Evolutionary conservation across 345 rosid species (phyloP).

Genomic region (Hibiscus tridactylites): DNA sequence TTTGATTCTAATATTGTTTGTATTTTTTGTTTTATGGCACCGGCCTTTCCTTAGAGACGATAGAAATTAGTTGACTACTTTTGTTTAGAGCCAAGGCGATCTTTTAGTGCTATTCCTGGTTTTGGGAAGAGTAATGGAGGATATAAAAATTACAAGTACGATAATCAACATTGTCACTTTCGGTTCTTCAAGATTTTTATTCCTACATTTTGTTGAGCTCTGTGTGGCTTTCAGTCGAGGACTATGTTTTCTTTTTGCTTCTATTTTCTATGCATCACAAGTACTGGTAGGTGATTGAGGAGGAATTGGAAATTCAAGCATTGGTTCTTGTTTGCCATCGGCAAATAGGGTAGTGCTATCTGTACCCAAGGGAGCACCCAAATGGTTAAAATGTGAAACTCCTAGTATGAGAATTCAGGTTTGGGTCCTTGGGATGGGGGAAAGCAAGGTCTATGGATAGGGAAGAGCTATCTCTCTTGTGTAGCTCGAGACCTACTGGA

Average conservation of each 20-base stretch:
- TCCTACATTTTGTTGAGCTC: background rate
- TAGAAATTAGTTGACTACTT: background rate
- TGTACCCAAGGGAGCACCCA: background rate
- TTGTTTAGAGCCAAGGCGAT: background rate
- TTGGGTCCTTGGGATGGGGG: background rate
- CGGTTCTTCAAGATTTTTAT: background rate
- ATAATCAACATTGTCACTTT: background rate
- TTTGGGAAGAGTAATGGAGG: background rate
- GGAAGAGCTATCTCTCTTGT: background rate
- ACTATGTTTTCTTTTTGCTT: background rate
- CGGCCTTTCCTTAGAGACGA: background rate
- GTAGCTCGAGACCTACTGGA: background rate
- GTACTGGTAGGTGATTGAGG: background rate
- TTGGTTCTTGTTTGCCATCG: background rate
- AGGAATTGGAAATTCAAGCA: background rate
- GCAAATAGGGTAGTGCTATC: background rate
- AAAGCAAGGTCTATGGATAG: background rate
- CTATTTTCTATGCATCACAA: background rate
- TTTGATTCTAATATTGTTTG: background rate
- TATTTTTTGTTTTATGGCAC: background rate
- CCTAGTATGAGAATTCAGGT: background rate
- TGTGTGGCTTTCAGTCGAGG: background rate
- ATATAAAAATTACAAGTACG: background rate
- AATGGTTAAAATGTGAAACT: background rate
- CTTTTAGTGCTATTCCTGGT: slow-evolving; percentile 1